phyloP scores from a whole-genome alignment of 2,329 filamentous ascomycete species.

The Colletotrichum higginsianum region DNA sequence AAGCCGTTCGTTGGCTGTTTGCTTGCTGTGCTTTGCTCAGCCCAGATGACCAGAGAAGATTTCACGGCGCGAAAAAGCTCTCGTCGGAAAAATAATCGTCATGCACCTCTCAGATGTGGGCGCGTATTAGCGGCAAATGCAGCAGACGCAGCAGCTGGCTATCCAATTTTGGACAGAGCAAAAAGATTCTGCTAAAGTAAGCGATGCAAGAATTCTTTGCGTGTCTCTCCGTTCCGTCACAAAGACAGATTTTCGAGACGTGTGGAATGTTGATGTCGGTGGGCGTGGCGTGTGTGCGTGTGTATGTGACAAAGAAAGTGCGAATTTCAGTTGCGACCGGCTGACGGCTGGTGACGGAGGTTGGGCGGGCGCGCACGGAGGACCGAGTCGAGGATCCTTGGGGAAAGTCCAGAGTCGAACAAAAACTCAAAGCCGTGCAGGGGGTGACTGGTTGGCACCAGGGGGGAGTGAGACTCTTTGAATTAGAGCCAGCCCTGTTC shows the following conservation, averaged over 20 bases:
- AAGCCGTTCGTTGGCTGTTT: slow-evolving; percentile 25
- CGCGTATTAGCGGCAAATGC: slow-evolving; percentile 3
- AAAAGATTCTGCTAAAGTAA: slow-evolving; percentile 4
- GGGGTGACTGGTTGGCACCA: not conserved
- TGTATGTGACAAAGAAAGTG: not conserved
- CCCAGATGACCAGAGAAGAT: slow-evolving; percentile 28
- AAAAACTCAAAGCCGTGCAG: slow-evolving; percentile 31
- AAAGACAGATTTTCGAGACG: not conserved
- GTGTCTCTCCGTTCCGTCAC: not conserved
- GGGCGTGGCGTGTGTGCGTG: not conserved
- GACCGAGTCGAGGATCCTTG: slow-evolving; percentile 11
- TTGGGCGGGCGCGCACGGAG: slow-evolving; percentile 9
- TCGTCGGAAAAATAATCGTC: slow-evolving; percentile 32
- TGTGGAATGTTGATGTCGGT: slow-evolving; percentile 3
- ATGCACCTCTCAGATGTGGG: slow-evolving; percentile 24
- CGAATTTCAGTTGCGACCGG: not conserved
- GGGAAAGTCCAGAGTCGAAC: slow-evolving; percentile 3
- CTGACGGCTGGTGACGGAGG: slow-evolving; percentile 10
- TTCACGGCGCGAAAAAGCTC: slow-evolving; percentile 34
- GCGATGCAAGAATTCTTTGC: not conserved
- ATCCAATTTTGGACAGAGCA: slow-evolving; percentile 20
- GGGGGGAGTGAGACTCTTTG: slow-evolving; percentile 7
- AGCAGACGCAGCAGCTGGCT: not conserved
- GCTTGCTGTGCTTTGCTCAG: not conserved
- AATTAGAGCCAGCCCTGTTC: slow-evolving; percentile 32